Percentiles rank a stretch among this genome's conserved stretches.
Evolutionary conservation across 2,329 filamentous ascomycete species (phyloP).

Genomic region (Pseudogymnoascus sp.): DNA sequence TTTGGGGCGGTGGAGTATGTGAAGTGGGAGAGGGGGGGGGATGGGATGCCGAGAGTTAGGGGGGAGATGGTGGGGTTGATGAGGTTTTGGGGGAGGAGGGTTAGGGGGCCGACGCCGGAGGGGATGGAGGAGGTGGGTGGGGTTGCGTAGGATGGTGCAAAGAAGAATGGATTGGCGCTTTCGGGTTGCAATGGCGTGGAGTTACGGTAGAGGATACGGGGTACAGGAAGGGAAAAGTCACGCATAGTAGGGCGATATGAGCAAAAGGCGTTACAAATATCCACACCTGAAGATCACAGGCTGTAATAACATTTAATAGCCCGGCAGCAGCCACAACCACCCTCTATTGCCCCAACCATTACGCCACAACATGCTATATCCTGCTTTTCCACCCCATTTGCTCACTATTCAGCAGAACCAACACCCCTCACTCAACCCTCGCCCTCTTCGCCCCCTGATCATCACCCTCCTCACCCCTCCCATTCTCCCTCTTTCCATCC

Average conservation of each 20-base stretch:
- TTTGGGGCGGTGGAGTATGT: slow-evolving; percentile 62
- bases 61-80: slow-evolving; percentile 90
- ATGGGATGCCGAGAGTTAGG: slow-evolving; percentile 72
- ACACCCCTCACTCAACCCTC: slow-evolving; percentile 14
- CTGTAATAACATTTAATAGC: neutral
- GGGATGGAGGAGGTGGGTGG: slow-evolving; percentile 41
- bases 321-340: neutral
- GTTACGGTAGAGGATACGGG: neutral
- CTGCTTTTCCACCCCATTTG: neutral
- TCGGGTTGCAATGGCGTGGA: neutral
- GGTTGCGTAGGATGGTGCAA: neutral
- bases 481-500: slow-evolving; percentile 38
- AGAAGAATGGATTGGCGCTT: neutral
- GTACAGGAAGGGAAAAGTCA: neutral
- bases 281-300: neutral
- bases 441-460: slow-evolving; percentile 32
- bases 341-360: neutral
- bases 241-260: neutral
- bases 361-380: neutral
- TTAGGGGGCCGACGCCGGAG: slow-evolving; percentile 46
- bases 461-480: slow-evolving; percentile 42
- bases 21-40: slow-evolving; percentile 61
- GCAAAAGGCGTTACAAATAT: neutral
- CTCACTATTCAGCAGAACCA: neutral
- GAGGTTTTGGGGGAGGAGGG: slow-evolving; percentile 65